A percentile compares a stretch with the other conserved stretches of the same genome.
Evolutionary conservation across 495 filamentous ascomycete species (phyloP).

Genomic region (Halenospora varia): DNA sequence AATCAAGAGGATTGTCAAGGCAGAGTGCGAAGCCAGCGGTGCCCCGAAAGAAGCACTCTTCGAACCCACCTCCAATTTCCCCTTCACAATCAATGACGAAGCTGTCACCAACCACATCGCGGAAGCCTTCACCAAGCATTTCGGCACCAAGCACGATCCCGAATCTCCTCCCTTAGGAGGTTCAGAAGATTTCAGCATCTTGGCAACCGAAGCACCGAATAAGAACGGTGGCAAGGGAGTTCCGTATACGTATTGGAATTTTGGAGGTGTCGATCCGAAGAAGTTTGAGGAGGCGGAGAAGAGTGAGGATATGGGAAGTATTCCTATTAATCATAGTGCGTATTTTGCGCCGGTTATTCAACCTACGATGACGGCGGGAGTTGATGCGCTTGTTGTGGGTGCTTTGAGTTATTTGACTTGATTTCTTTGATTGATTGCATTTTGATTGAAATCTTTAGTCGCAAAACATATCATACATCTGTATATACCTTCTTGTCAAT

Average conservation of each 20-base stretch:
- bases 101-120: conserved; percentile 35
- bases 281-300: conserved; percentile 27
- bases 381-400: conserved; percentile 51
- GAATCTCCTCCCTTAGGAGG: conserved; percentile 22
- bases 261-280: conserved; percentile 42
- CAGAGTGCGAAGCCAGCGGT: conserved; percentile 46
- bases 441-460: neutral
- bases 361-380: conserved; percentile 51
- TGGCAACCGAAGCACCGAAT: conserved; percentile 40
- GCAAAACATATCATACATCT: neutral
- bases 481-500: too few species aligned
- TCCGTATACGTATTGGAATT: conserved; percentile 54
- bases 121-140: conserved; percentile 39
- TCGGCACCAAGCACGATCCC: conserved; percentile 28
- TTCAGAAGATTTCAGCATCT: conserved; percentile 54
- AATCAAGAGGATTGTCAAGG: conserved; percentile 49
- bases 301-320: conserved; percentile 35
- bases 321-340: conserved; percentile 55
- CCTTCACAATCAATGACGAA: conserved; percentile 50
- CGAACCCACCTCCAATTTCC: conserved; percentile 33
- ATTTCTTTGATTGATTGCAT: neutral
- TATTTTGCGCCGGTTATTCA: conserved; percentile 58
- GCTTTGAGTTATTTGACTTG: conserved; percentile 43
- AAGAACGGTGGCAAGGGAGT: conserved; percentile 30
- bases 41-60: conserved; percentile 37